Base-by-base conservation (phyloP, 768 basidiomycete genomes). In the Mycena rebaudengoi region DNA sequence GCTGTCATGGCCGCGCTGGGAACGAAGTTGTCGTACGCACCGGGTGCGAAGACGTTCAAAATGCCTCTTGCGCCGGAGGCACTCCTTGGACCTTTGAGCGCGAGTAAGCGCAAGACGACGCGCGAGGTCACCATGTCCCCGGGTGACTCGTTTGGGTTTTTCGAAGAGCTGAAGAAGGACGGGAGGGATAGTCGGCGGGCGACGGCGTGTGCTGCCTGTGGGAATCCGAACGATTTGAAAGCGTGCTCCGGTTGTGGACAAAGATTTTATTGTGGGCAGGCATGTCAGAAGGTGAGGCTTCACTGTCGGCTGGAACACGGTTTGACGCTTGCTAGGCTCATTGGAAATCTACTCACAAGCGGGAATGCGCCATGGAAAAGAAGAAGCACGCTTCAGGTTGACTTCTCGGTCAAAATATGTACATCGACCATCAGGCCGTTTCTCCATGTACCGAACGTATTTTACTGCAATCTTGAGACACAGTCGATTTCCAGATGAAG, bases 171-270 rank as follows among this genome's bases (percentile, higher is more conserved):
- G 39, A 65, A 60, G 55, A 65, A 70, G 53, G 65, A 62, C 21
- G 63, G 58, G 52, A 53, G 65, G 62, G 72, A 73, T 54, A 70
- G 62, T 32, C 54, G 60, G 37, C 59, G 64, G 29, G 67, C 64
- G 59, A 67, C 64, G 48, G 65, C 66, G 39, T 72, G 72, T 50
- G 71, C 71, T 26, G 65, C 67, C 14, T 73, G 71, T 57, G 72
- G 71, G 46, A 73, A 67, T 52, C 71, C 71, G 33, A 61, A 65
- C 39, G 70, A 68, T 32, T 44, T 65, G 43, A 66, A 71, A 28
- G 60, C 67, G 40, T 66, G 61, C 49, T 59, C 59, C 14, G 53
- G 58, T 1, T 62, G 64, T 39, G 39, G 49, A 21, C 54, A 58
- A 32, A 63, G 56, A 41, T 64, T 68, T 61, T 70, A 70, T 59